Conservation (phyloP, 805 yeast genomes). For the Starmerella powellii region DNA sequence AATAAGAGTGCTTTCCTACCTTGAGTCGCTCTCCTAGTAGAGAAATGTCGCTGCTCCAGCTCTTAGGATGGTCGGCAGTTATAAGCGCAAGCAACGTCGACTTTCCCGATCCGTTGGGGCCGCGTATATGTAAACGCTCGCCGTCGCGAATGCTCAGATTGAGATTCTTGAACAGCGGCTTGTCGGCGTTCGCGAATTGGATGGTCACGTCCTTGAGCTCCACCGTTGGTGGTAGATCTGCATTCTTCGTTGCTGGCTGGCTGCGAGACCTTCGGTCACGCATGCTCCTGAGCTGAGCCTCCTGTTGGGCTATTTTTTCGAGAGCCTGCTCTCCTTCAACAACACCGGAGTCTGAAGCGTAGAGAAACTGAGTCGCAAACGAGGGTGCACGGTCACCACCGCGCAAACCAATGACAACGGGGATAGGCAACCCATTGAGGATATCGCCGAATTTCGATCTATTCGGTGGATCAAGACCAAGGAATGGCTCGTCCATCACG, state of each 20-base stretch:
- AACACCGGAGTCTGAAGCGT: slow-evolving; percentile 42
- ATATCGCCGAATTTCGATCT: slow-evolving; percentile 46
- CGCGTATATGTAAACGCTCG: slow-evolving; percentile 78
- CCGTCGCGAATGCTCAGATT: slow-evolving; percentile 58
- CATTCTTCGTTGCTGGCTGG: too few species aligned
- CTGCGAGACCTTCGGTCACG: neutral
- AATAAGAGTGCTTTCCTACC: slow-evolving; percentile 65
- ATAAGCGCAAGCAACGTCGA: slow-evolving; percentile 73
- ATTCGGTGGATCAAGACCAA: slow-evolving; percentile 78
- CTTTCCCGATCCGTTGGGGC: slow-evolving; percentile 88
- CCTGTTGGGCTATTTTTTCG: neutral
- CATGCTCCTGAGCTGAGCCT: too few species aligned
- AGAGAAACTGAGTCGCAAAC: slow-evolving; percentile 56
- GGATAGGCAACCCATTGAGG: slow-evolving; percentile 35
- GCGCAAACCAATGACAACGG: slow-evolving; percentile 61
- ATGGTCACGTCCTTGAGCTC: slow-evolving; percentile 55
- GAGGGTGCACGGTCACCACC: slow-evolving; percentile 62
- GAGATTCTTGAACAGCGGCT: slow-evolving; percentile 46
- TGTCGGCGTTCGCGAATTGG: slow-evolving; percentile 41
- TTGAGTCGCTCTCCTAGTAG: slow-evolving; percentile 56
- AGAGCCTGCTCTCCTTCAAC: slow-evolving; percentile 7
- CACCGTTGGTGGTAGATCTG: too few species aligned
- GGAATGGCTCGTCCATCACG: slow-evolving; percentile 79
- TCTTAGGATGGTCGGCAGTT: slow-evolving; percentile 93
- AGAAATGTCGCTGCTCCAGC: slow-evolving; percentile 65